Conservation (phyloP, 768 basidiomycete species). For the Suillus subaureus region DNA sequence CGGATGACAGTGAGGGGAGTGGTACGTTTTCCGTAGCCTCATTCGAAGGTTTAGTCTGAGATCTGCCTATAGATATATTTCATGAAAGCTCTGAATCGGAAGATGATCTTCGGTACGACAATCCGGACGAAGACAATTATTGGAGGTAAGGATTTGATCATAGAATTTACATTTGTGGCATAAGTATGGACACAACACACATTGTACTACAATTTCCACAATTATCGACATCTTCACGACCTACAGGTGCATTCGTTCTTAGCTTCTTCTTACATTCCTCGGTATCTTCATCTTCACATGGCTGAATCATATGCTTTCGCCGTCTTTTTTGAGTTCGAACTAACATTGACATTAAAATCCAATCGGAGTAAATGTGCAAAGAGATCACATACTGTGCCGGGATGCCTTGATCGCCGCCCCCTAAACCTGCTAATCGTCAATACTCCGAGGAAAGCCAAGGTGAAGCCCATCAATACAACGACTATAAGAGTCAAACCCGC, state of each 20-base stretch:
- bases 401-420: constrained; percentile 4
- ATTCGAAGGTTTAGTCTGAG: constrained; percentile 9
- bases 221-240: constrained; percentile 23
- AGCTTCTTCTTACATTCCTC: constrained; percentile 19
- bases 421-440: constrained; percentile 27
- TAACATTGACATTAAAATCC: constrained; percentile 13
- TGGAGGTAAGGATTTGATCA: constrained; percentile 31
- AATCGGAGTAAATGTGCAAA: not conserved
- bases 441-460: constrained; percentile 45
- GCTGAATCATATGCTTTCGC: not conserved
- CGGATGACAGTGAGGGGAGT: constrained; percentile 41
- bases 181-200: constrained; percentile 1
- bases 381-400: constrained; percentile 20
- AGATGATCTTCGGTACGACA: constrained; percentile 35
- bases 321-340: constrained; percentile 26
- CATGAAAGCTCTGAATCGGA: constrained; percentile 57
- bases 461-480: constrained; percentile 37
- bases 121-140: constrained; percentile 33
- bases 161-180: constrained; percentile 17
- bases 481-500: constrained; percentile 56
- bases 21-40: constrained; percentile 26
- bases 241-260: constrained; percentile 11
- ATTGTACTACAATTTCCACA: constrained; percentile 22
- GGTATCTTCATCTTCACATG: not conserved
- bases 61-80: constrained; percentile 50